Conservation (phyloP, 225 moss, liverwort and hornwort genomes). For the Pseudisothecium myosuroides region DNA sequence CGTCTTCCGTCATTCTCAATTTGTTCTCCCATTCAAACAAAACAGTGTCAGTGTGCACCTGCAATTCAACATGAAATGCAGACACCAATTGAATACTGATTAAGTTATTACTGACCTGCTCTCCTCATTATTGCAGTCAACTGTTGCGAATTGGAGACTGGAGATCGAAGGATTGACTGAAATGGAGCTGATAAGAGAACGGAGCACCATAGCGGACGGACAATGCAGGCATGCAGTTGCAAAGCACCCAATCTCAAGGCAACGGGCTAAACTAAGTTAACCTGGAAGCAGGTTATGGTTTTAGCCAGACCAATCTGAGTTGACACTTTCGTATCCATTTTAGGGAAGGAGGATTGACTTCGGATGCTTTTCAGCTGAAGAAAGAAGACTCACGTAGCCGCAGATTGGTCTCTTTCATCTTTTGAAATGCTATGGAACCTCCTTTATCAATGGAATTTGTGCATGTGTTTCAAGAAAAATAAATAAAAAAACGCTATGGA, state of each 20-base stretch:
- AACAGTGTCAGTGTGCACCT: background rate
- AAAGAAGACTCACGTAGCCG: too few species aligned
- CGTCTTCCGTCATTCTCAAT: background rate
- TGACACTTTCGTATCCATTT: background rate
- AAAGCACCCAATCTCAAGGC: background rate
- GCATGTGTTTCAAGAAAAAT: too few species aligned
- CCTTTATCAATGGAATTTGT: too few species aligned
- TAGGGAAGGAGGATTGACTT: background rate
- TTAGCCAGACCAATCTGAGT: background rate
- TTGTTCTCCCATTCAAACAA: background rate
- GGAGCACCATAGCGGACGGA: background rate
- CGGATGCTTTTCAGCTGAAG: background rate
- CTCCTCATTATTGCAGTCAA: background rate
- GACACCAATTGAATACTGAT: background rate
- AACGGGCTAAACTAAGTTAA: background rate
- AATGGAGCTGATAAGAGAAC: background rate
- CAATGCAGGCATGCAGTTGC: background rate
- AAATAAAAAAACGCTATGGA: background rate
- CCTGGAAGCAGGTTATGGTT: background rate
- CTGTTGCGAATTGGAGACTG: background rate
- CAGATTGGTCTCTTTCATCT: too few species aligned
- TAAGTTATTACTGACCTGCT: background rate
- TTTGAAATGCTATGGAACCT: background rate
- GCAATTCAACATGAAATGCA: background rate
- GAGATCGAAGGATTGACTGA: too few species aligned